Base-by-base conservation (phyloP, 768 basidiomycete genomes). In the Pleurotus salmoneostramineus region DNA sequence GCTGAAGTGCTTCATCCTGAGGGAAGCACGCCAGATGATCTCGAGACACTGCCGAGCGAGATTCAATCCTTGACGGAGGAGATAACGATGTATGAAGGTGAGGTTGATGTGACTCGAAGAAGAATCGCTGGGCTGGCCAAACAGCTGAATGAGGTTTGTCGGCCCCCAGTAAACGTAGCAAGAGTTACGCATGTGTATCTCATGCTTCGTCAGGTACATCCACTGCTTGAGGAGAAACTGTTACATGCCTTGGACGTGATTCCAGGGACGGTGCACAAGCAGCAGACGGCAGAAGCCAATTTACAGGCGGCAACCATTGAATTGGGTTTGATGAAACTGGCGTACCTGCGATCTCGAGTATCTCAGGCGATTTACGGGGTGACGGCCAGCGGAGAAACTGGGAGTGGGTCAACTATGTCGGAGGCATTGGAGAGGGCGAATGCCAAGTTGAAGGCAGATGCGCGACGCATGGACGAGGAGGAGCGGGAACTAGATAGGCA, bases 221-320 rank as follows among this genome's bases (percentile, higher is more conserved):
- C 65, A 2, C 63, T 63, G 5, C 68, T 79, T 5, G 68, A 74
- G 59, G 55, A 61, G 2, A 58, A 66, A 17, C 69, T 79, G 1
- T 44, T 65, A 1, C 40, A 61, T 1, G 66, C 69, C 10, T 57
- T 76, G 27, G 35, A 62, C 3, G 68, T 58, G 2, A 62, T 75
- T 61, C 72, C 60, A 56, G 72, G 46, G 46, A 64, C 44, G 3
- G 46, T 67, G 37, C 64, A 74, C 43, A 62, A 63, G 2, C 61
- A 69, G 35, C 72, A 69, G 17, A 58, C 67, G 2, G 77, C 79
- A 3, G 65, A 68, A 0, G 65, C 72, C 44, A 77, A 78, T 44
- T 70, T 80, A 40, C 64, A 77, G 14, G 71, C 77, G 5, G 70
- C 77, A n/a, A 72, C 69, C 1, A 75, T 82, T 42, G 81, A 84